Base-by-base conservation (phyloP, 257 asterid genomes). In the Echites panduratus region DNA sequence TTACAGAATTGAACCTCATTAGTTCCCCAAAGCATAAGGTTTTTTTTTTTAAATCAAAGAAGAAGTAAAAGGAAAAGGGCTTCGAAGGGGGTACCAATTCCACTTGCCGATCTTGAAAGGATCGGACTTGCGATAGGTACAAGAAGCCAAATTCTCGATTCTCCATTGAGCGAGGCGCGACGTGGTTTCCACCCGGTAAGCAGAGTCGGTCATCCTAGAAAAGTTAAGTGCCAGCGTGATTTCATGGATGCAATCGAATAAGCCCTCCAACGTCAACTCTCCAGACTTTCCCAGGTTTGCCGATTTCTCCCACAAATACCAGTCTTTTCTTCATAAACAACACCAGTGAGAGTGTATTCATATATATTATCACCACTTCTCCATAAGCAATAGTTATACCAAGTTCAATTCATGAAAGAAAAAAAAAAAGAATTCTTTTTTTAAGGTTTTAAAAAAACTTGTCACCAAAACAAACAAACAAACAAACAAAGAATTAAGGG, bases 161-260 rank as follows among this genome's bases (percentile, higher is more conserved):
- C 98, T 83, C 97, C 98, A 92, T 77, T 92, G 98, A 41, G 97
- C 98, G 44, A 92, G 95, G 62, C 98, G 98, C 57, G 96, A 82
- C 53, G 98, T 92, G 72, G 99, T 92, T 50, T 90, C 92, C 44
- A 95, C 98, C 53, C 92, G 86, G 81, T 95, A 90, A 22, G 96
- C 95, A 50, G 96, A 92, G 43, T 92, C 98, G 44, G 79, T 95
- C 98, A 92, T 95, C 89, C 89, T 91, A 47, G 85, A 24, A 85
- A 80, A 87, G 24, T 70, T 87, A 47, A 94, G 82, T 16, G 97
- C 98, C 70, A 88, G 74, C 11, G 92, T 84, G 85, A 91, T 88
- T 80, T 95, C 99, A 95, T 90, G 83, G 90, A 95, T 82, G 57
- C 99, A 90, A 72, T 84, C 96, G 76, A 92, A 85, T 9, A 95